Percentiles rank a stretch among this genome's conserved stretches.
These are phyloP conservation scores for Talaromyces atroroseus DNA, from an alignment of 2,329 filamentous ascomycete genomes.

Conservation along the genomic window DNA sequence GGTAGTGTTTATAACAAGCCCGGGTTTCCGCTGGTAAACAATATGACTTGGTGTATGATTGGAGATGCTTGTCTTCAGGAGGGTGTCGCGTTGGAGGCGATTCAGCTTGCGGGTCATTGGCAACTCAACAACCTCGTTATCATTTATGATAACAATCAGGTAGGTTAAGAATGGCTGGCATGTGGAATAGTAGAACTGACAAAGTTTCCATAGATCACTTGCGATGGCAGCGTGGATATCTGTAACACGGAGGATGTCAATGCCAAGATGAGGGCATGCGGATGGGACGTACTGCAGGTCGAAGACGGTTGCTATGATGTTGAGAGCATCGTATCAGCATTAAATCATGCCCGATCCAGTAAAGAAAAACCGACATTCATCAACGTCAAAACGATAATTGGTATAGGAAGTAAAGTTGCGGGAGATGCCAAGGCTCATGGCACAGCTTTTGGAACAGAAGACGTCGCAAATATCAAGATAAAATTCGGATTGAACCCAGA, in stretches of 20 bases:
- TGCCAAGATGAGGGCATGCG: slow-evolving; percentile 52
- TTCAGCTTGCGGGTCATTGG: slow-evolving; percentile 53
- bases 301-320: slow-evolving; percentile 51
- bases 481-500: slow-evolving; percentile 47
- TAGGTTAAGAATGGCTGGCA: not conserved
- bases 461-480: slow-evolving; percentile 53
- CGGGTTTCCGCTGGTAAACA: slow-evolving; percentile 43
- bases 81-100: slow-evolving; percentile 53
- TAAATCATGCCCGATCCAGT: slow-evolving; percentile 36
- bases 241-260: slow-evolving; percentile 55
- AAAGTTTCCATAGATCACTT: slow-evolving; percentile 39
- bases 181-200: not conserved
- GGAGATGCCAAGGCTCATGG: slow-evolving; percentile 54
- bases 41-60: slow-evolving; percentile 52
- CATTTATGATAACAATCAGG: slow-evolving; percentile 57
- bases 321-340: slow-evolving; percentile 41
- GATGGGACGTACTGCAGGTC: slow-evolving; percentile 53
- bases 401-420: slow-evolving; percentile 41
- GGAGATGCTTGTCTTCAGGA: slow-evolving; percentile 57
- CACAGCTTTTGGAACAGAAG: slow-evolving; percentile 51
- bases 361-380: slow-evolving; percentile 51
- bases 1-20: slow-evolving; percentile 49
- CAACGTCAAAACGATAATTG: slow-evolving; percentile 52
- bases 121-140: slow-evolving; percentile 53
- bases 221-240: slow-evolving; percentile 52